These are phyloP conservation scores for Parafenestella ontariensis DNA, from an alignment of 2,329 filamentous ascomycete genomes.

Conservation along the genomic window DNA sequence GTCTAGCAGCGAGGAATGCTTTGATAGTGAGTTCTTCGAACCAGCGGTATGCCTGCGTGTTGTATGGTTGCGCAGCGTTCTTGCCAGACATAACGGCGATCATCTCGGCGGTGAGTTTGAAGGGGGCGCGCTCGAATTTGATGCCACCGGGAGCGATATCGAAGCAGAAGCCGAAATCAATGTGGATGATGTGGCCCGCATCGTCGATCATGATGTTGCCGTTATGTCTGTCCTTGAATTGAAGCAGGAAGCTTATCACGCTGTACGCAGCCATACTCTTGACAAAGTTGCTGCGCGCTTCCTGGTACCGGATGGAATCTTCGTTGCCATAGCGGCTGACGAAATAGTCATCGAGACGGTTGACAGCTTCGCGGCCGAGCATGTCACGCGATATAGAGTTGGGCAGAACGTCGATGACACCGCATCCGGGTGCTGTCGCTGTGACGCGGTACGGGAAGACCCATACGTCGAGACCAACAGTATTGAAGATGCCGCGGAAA, in stretches of 20 bases:
- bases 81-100: conserved; percentile 94
- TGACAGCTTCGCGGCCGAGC: conserved; percentile 96
- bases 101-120: conserved; percentile 98
- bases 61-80: conserved; percentile 53
- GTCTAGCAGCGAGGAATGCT: conserved; percentile 86
- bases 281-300: conserved; percentile 95
- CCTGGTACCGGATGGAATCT: conserved; percentile 92
- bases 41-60: conserved; percentile 88
- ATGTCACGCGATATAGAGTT: conserved; percentile 99
- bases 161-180: conserved; percentile 99
- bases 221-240: conserved; percentile 99
- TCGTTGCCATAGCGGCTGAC: conserved; percentile 96
- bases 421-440: conserved; percentile 94
- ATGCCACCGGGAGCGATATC: conserved; percentile 97
- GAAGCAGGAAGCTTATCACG: conserved; percentile 92
- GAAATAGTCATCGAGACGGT: conserved; percentile 98
- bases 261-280: conserved; percentile 99
- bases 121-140: conserved; percentile 96
- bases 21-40: conserved; percentile 98
- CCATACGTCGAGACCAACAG: conserved; percentile 92
- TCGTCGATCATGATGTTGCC: conserved; percentile 99
- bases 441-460: conserved; percentile 98
- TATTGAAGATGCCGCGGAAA: conserved; percentile 96
- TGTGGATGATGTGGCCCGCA: conserved; percentile 95
- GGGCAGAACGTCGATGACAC: conserved; percentile 96